Evolutionary conservation across 1,284 basidiomycete genomes (phyloP), one percentile per base, ranked within the genome.

Genomic region (Phlebopus sp.): DNA sequence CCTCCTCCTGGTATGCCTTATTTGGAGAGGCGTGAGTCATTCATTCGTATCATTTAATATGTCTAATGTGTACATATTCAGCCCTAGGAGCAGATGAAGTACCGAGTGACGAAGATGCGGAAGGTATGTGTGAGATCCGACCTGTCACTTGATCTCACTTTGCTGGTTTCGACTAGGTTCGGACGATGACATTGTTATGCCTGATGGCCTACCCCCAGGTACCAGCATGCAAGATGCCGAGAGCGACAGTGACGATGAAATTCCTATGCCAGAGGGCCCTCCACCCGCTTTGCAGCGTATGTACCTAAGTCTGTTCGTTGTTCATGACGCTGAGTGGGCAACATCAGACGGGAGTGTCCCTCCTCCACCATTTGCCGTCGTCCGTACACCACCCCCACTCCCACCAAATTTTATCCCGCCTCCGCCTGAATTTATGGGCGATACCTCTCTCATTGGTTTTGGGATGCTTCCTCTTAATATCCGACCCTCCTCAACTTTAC

Each of bases 1-100:
- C 84, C 95, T 17, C 95, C 95, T 17, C 95, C 95, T 8, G 95
- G 95, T 7, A 92, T 97, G 93, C 92, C 91, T 8, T 97, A 97
- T 66, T 71, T 81, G 42, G 92, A 97, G 63, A 76, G 86, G 70
- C 77, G 90, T 92, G 58, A 69, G 86, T 75, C 39, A 31, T 21
- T n/a, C 6, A 25, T 40, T 31, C 27, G 37, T 44, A 50, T 37
- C 6, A 37, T 52, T 29, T 42, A 18, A 41, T 38, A 23, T 13
- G 47, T 49, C 40, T 38, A 17, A 32, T 42, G 25, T 4, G 27
- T 17, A 34, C 15, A 31, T 43, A 30, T 44, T 2, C 57, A 88
- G 85, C 83, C 35, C 68, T 83, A 5, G 64, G 75, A 31, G 78
- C 80, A 11, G 82, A 79, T 38, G 85, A 89, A 63, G 67, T 79